These are phyloP conservation scores for Asterella californica DNA, from an alignment of 225 moss, liverwort and hornwort genomes.

Conservation along the genomic window DNA sequence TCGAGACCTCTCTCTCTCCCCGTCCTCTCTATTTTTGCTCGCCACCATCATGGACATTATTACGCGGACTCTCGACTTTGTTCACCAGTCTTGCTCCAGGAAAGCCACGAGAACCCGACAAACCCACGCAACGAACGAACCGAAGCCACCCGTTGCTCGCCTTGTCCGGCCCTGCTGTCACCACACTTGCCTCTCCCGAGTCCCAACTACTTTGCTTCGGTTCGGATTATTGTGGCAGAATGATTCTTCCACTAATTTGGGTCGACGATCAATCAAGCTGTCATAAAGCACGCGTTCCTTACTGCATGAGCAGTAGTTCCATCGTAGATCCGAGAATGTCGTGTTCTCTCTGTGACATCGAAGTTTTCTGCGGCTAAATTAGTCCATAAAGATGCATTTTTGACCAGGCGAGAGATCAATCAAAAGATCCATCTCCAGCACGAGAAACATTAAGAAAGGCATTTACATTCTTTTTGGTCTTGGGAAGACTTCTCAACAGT, in stretches of 20 bases:
- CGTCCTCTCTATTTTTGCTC: not conserved
- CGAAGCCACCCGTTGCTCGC: not conserved
- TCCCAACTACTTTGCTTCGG: not conserved
- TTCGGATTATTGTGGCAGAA: not conserved
- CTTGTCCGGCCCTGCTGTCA: not conserved
- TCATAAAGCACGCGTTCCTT: no score
- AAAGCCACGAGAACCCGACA: not conserved
- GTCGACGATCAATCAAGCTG: not conserved
- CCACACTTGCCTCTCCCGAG: no score
- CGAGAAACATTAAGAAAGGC: no score
- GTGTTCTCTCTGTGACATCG: no score
- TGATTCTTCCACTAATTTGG: not conserved
- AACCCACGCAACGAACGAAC: not conserved
- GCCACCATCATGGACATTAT: not conserved
- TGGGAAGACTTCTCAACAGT: no score
- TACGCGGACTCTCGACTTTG: not conserved
- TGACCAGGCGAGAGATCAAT: no score
- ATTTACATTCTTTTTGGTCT: no score
- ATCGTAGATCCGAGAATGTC: no score
- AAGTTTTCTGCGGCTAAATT: no score
- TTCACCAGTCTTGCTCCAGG: not conserved
- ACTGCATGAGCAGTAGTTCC: no score
- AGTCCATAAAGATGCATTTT: no score
- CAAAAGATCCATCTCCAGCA: no score
- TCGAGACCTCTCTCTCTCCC: not conserved